Percentiles rank a stretch among this genome's conserved stretches.
Conservation (phyloP, 2,329 filamentous ascomycete species). For the Fusarium fujikuroi region DNA sequence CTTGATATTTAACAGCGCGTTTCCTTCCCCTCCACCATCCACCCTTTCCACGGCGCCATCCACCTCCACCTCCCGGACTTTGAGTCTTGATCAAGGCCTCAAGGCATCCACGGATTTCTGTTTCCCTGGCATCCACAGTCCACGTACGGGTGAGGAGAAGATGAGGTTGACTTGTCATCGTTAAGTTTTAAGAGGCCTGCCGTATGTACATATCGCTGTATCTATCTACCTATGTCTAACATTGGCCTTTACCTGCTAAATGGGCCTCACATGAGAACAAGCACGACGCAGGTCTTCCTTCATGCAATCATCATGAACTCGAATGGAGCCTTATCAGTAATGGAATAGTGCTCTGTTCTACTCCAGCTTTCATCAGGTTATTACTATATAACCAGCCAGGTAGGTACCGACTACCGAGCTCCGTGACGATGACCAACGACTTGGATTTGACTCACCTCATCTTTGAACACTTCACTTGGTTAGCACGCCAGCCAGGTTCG, state of each 20-base stretch:
- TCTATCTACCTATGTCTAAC: not conserved
- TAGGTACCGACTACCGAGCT: not conserved
- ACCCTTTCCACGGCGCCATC: slow-evolving; percentile 28
- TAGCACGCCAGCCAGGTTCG: slow-evolving; percentile 42
- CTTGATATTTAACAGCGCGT: slow-evolving; percentile 30
- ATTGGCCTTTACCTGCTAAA: not conserved
- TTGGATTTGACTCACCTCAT: slow-evolving; percentile 33
- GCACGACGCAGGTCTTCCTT: not conserved
- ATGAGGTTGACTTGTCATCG: slow-evolving; percentile 3
- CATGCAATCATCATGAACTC: slow-evolving; percentile 21
- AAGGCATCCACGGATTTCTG: slow-evolving; percentile 23
- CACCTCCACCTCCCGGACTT: slow-evolving; percentile 34
- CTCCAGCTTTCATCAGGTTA: slow-evolving; percentile 8
- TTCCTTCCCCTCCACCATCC: slow-evolving; percentile 23
- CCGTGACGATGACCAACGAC: slow-evolving; percentile 24
- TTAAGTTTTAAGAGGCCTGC: not conserved
- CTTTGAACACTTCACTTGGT: slow-evolving; percentile 31
- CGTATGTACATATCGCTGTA: not conserved
- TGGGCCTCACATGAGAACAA: slow-evolving; percentile 12
- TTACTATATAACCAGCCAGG: not conserved
- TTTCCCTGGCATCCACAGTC: slow-evolving; percentile 10
- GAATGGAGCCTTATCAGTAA: slow-evolving; percentile 12
- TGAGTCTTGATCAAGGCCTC: slow-evolving; percentile 23
- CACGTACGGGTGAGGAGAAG: slow-evolving; percentile 13
- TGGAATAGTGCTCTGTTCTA: slow-evolving; percentile 1